These are phyloP conservation scores for Diaporthe sp. DNA, from an alignment of 2,329 filamentous ascomycete species.

Conservation along the genomic window DNA sequence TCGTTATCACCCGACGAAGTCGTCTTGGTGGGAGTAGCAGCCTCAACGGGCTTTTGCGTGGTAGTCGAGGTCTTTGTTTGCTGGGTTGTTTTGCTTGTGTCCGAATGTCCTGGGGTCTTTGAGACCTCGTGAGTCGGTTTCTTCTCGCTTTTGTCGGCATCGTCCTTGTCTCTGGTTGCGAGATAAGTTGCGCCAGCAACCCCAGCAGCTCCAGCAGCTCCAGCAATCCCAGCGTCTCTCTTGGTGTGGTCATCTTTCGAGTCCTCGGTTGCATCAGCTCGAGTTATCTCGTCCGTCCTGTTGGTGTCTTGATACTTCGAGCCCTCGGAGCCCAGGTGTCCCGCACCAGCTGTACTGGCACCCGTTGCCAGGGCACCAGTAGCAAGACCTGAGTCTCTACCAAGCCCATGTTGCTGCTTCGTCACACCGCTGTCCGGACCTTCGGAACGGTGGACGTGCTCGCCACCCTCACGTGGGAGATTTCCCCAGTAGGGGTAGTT, in stretches of 20 bases:
- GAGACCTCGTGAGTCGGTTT: not conserved
- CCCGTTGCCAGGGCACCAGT: conserved; percentile 25
- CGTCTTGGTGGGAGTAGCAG: conserved; percentile 8
- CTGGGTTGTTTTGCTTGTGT: not conserved
- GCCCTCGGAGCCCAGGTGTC: not conserved
- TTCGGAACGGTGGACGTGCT: not conserved
- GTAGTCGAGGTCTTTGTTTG: not conserved
- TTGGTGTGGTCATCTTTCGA: not conserved
- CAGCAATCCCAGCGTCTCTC: not conserved
- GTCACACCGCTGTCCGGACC: not conserved
- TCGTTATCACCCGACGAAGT: not conserved
- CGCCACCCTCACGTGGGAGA: conserved; percentile 16
- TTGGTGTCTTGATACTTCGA: not conserved
- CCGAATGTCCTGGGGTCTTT: not conserved
- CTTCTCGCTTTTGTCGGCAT: not conserved
- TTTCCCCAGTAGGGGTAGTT: conserved; percentile 42
- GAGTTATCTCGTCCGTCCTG: not conserved
- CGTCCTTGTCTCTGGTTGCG: conserved; percentile 14
- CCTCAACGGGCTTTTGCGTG: conserved; percentile 4
- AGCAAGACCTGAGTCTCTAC: conserved; percentile 18
- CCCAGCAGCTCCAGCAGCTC: conserved; percentile 13
- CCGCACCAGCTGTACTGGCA: not conserved
- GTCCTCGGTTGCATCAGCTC: not conserved
- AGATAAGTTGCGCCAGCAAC: conserved; percentile 28
- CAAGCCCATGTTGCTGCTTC: not conserved